Percentiles rank a stretch among this genome's conserved stretches.
Evolutionary conservation across 2,329 filamentous ascomycete genomes (phyloP).

Genomic region (Samsoniella hepiali): DNA sequence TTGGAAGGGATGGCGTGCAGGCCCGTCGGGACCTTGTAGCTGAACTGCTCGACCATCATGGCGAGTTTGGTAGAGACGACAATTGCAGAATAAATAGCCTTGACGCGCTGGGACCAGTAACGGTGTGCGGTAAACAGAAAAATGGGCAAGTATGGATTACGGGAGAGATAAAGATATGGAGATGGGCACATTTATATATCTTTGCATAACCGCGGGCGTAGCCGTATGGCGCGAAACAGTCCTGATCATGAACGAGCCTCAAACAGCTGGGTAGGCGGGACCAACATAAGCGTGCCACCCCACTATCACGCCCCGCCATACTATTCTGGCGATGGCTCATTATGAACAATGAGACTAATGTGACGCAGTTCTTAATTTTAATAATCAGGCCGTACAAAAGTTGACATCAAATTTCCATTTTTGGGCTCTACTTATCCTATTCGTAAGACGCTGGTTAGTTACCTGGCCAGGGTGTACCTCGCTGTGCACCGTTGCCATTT

Average conservation of each 20-base stretch:
- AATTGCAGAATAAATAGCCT: not conserved
- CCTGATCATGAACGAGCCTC: not conserved
- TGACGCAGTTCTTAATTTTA: not conserved
- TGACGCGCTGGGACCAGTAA: not conserved
- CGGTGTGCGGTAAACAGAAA: too few relatives aligned
- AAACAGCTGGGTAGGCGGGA: not conserved
- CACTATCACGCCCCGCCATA: not conserved
- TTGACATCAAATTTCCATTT: too few relatives aligned
- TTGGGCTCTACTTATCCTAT: too few relatives aligned
- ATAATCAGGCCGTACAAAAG: not conserved
- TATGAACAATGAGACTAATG: not conserved
- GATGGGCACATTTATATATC: too few relatives aligned
- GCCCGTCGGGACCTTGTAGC: slow-evolving; percentile 27
- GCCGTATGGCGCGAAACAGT: too few relatives aligned
- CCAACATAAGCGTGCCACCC: not conserved
- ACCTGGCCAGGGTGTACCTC: too few relatives aligned
- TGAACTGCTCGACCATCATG: not conserved
- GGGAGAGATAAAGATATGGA: too few relatives aligned
- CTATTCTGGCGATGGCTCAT: slow-evolving; percentile 5
- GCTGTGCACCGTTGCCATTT: too few relatives aligned
- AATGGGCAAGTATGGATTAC: too few relatives aligned
- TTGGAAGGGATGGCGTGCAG: slow-evolving; percentile 38
- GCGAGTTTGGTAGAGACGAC: not conserved
- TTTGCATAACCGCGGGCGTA: too few relatives aligned
- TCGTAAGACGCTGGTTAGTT: too few relatives aligned